Percentiles rank a stretch among this genome's conserved stretches.
Evolutionary conservation across 2,329 filamentous ascomycete genomes (phyloP).

Genomic region (Phialophora tarda): DNA sequence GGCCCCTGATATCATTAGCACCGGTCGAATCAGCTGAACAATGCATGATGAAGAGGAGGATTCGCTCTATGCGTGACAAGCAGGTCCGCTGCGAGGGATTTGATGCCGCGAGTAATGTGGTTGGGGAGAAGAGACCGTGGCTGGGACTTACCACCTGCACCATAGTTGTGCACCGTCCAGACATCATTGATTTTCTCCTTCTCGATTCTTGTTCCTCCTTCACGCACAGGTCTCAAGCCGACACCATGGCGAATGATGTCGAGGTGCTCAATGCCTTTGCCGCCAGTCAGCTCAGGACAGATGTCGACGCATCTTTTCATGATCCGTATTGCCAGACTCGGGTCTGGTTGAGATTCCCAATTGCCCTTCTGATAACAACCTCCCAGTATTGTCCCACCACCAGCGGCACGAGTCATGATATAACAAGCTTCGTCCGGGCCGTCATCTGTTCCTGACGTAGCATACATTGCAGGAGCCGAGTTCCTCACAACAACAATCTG

Average conservation of each 20-base stretch:
- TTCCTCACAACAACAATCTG: constrained; percentile 86
- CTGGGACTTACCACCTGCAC: constrained; percentile 64
- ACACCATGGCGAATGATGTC: constrained; percentile 81
- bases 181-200: constrained; percentile 68
- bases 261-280: constrained; percentile 73
- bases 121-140: not conserved
- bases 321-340: constrained; percentile 78
- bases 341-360: constrained; percentile 80
- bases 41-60: not conserved
- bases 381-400: constrained; percentile 86
- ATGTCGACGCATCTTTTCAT: constrained; percentile 76
- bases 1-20: constrained; percentile 49
- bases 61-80: not conserved
- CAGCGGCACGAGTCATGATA: constrained; percentile 76
- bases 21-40: constrained; percentile 31
- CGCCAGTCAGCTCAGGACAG: constrained; percentile 67
- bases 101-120: constrained; percentile 25
- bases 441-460: constrained; percentile 74
- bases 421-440: constrained; percentile 75
- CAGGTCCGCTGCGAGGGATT: not conserved
- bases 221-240: constrained; percentile 76
- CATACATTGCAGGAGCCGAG: constrained; percentile 71
- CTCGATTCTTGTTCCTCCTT: constrained; percentile 76
- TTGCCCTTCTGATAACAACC: constrained; percentile 79
- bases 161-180: constrained; percentile 70